Conservation (phyloP, 1,139 yeast genomes). For the Blastobotrys petasosporus region DNA sequence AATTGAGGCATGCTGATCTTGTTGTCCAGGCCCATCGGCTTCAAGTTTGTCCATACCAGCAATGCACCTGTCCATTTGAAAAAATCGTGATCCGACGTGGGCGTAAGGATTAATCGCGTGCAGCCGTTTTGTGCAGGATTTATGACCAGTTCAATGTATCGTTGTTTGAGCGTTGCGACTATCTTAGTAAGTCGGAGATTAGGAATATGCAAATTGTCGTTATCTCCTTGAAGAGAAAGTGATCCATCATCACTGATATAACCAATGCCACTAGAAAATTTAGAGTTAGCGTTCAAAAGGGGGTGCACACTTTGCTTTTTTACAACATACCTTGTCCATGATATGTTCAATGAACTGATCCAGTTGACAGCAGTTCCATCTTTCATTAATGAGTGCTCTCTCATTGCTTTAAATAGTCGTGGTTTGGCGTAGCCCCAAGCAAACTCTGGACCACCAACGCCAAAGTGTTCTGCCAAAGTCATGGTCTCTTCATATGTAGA, state of each 20-base stretch:
- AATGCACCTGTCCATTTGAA: constrained; percentile 22
- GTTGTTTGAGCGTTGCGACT: constrained; percentile 18
- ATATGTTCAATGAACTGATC: constrained; percentile 18
- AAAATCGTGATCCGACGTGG: constrained; percentile 22
- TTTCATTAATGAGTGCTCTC: constrained; percentile 16
- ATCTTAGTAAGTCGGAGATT: constrained; percentile 21
- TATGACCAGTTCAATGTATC: constrained; percentile 22
- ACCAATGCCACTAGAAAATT: constrained; percentile 14
- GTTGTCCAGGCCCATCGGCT: constrained; percentile 21
- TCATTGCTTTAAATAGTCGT: constrained; percentile 15
- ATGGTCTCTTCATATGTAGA: not conserved
- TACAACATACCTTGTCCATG: constrained; percentile 16
- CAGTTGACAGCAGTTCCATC: constrained; percentile 22
- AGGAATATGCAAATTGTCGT: constrained; percentile 13
- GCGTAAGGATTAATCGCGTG: constrained; percentile 19
- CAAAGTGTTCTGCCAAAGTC: not conserved
- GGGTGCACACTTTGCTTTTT: not conserved
- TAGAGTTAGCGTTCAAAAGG: constrained; percentile 1
- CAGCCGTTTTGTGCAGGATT: constrained; percentile 18
- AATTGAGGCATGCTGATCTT: constrained; percentile 22
- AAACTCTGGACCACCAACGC: not conserved
- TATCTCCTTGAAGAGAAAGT: constrained; percentile 13
- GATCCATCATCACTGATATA: constrained; percentile 15
- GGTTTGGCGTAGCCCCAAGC: constrained; percentile 6
- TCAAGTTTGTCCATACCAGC: constrained; percentile 24